Evolutionary conservation across 208 protist species (phyloP).

Genomic region (Leishmania tarentolae): DNA sequence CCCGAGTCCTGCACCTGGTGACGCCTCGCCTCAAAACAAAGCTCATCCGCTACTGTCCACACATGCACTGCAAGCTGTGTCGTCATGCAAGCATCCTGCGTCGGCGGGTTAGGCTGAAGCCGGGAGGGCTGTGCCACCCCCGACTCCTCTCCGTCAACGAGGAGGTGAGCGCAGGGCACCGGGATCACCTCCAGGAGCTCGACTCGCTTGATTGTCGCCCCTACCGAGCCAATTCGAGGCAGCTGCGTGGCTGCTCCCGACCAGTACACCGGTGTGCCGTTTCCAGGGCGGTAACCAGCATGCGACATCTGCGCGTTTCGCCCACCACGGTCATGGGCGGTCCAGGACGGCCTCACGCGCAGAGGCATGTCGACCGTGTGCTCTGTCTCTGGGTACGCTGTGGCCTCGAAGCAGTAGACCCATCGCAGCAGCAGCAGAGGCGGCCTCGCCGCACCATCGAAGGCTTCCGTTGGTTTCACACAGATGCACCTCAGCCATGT

Average conservation of each 20-base stretch:
- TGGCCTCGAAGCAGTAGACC: constrained; percentile 29
- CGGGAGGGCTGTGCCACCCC: background rate
- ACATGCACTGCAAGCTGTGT: constrained; percentile 12
- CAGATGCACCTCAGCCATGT: constrained; percentile 23
- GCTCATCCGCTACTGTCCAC: constrained; percentile 24
- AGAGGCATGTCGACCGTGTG: constrained; percentile 27
- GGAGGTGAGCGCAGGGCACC: background rate
- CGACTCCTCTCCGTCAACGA: background rate
- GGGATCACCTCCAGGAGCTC: constrained; percentile 32
- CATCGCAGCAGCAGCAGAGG: constrained; percentile 25
- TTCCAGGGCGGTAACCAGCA: background rate
- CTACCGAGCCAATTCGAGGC: constrained; percentile 30
- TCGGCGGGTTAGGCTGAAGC: background rate
- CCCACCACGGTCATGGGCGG: background rate
- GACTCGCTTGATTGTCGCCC: constrained; percentile 28
- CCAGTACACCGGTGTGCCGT: constrained; percentile 15
- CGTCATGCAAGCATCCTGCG: constrained; percentile 1
- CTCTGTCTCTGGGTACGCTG: constrained; percentile 20
- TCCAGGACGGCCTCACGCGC: constrained; percentile 6
- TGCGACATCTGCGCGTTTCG: background rate
- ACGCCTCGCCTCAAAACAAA: constrained; percentile 9
- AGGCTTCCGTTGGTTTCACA: background rate
- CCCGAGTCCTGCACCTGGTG: constrained; percentile 8
- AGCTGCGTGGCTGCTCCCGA: constrained; percentile 30
- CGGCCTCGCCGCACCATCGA: background rate